Evolutionary conservation across 345 rosid genomes (phyloP).

Genomic region (Gossypium anomalum): DNA sequence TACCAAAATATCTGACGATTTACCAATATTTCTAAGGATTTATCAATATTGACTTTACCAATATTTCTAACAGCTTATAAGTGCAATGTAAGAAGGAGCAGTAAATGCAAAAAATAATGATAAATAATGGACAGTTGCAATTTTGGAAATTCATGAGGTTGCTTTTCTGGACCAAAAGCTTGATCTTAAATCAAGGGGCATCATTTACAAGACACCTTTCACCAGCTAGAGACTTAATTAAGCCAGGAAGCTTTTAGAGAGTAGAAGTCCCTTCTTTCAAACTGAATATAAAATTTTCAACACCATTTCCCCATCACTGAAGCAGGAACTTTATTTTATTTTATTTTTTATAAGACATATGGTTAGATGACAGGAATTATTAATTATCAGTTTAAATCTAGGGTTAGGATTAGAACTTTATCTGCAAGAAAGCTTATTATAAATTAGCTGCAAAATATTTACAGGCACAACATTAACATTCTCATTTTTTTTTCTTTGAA

Average conservation of each 20-base stretch:
- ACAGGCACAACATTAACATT: too few relatives aligned
- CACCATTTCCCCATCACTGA: background rate
- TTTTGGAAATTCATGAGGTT: background rate
- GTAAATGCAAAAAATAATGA: background rate
- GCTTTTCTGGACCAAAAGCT: background rate
- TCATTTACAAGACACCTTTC: background rate
- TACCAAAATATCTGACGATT: background rate
- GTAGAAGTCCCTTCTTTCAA: background rate
- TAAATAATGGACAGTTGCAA: background rate
- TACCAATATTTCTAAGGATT: background rate
- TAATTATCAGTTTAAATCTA: too few relatives aligned
- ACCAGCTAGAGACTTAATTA: background rate
- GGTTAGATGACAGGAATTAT: too few relatives aligned
- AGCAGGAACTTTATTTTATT: too few relatives aligned
- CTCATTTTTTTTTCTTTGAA: too few relatives aligned
- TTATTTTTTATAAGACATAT: too few relatives aligned
- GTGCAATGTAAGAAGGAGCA: background rate
- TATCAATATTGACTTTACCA: background rate
- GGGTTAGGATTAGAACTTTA: too few relatives aligned
- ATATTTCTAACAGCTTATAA: background rate
- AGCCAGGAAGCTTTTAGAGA: background rate
- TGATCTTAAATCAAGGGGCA: background rate
- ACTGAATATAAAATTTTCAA: background rate
- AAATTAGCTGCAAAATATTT: too few relatives aligned
- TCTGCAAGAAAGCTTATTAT: too few relatives aligned